A percentile compares a stretch with the other conserved stretches of the same genome.
These are phyloP conservation scores for Musa beccarii DNA, from an alignment of 176 grass and related monocot genomes.

Conservation along the genomic window DNA sequence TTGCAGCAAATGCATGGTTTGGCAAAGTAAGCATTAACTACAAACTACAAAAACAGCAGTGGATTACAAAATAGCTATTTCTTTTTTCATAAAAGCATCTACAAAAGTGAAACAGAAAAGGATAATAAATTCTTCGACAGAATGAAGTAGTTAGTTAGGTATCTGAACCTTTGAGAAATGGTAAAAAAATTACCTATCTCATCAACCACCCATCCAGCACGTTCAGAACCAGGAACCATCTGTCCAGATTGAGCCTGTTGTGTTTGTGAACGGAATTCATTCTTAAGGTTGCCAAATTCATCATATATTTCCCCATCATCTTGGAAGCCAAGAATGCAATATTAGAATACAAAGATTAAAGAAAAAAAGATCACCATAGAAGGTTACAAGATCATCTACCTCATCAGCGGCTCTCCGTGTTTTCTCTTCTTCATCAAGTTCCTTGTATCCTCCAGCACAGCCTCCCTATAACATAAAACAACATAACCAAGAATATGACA, in stretches of 20 bases:
- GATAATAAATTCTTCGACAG: not conserved
- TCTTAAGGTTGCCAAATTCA: conserved; percentile 99
- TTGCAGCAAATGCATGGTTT: too few species aligned
- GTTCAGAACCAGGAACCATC: conserved; percentile 49
- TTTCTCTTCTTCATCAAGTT: conserved; percentile 96
- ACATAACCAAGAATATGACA: not conserved
- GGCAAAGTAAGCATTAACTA: too few species aligned
- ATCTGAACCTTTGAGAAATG: not conserved
- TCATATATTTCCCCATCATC: conserved; percentile 99
- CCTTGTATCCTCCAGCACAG: conserved; percentile 89
- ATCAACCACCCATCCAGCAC: conserved; percentile 66
- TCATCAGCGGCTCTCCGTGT: conserved; percentile 82
- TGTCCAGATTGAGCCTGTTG: conserved; percentile 42
- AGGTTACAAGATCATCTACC: conserved; percentile 32
- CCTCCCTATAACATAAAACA: conserved; percentile 47
- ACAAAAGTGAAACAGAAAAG: too few species aligned
- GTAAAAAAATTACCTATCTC: conserved; percentile 38
- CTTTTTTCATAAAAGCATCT: too few species aligned
- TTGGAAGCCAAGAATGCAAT: conserved; percentile 30
- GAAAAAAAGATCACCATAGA: conserved; percentile 7
- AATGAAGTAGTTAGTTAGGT: conserved; percentile 6
- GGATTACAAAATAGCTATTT: too few species aligned
- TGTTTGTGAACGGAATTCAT: conserved; percentile 86
- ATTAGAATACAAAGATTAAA: not conserved
- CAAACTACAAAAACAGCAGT: too few species aligned